Percentiles rank a stretch among this genome's conserved stretches.
Conservation (phyloP, 345 rosid genomes). For the Hibiscus trionum region DNA sequence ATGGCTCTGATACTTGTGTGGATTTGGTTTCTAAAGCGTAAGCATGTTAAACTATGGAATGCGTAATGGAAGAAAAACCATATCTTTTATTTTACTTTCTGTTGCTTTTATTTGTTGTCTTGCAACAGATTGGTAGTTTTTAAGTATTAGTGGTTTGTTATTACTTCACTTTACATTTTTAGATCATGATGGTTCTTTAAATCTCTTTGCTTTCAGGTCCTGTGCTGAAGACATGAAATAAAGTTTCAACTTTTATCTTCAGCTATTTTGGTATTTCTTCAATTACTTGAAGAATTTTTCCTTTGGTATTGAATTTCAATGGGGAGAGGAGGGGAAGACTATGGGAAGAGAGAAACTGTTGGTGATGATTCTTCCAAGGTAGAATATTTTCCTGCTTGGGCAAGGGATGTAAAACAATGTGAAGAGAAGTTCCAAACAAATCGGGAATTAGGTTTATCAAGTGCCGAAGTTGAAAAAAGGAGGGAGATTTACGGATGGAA, state of each 20-base stretch:
- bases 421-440: conserved; percentile 42
- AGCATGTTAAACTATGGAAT: too few species aligned
- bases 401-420: conserved; percentile 50
- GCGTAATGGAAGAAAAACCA: too few species aligned
- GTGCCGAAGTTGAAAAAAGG: conserved; percentile 46
- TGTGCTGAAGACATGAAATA: neutral
- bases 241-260: neutral
- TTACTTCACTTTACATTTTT: too few species aligned
- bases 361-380: conserved; percentile 9
- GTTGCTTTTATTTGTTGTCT: too few species aligned
- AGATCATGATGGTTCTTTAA: neutral
- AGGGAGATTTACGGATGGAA: conserved; percentile 53
- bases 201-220: conserved; percentile 1
- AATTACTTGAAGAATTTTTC: conserved; percentile 3
- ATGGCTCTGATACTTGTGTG: too few species aligned
- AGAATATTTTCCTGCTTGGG: conserved; percentile 63
- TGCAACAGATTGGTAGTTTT: too few species aligned
- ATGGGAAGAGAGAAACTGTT: conserved; percentile 24
- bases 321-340: conserved; percentile 62
- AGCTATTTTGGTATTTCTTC: neutral
- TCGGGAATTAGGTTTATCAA: conserved; percentile 38
- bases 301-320: conserved; percentile 24
- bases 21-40: too few species aligned
- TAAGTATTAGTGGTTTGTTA: too few species aligned
- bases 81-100: too few species aligned